A percentile compares a stretch with the other conserved stretches of the same genome.
Evolutionary conservation across 306 rosid species (phyloP).

Genomic region (Alnus glutinosa): DNA sequence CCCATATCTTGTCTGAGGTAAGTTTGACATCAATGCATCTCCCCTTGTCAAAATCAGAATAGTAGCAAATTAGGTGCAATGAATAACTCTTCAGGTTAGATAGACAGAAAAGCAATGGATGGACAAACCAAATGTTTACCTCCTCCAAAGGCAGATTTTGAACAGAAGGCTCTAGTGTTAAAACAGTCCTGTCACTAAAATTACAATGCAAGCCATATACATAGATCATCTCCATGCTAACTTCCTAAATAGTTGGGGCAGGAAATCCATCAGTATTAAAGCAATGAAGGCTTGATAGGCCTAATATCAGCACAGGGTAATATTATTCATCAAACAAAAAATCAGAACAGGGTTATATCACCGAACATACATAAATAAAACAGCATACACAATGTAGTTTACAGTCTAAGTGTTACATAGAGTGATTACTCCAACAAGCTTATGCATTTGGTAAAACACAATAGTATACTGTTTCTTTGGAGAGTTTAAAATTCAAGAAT

Average conservation of each 20-base stretch:
- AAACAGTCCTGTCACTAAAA: conserved; percentile 55
- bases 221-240: conserved; percentile 49
- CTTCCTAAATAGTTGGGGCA: conserved; percentile 55
- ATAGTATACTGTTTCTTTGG: not conserved
- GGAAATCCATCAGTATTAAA: conserved; percentile 26
- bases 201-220: conserved; percentile 53
- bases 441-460: not conserved
- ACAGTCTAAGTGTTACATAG: conserved; percentile 10
- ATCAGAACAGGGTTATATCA: not conserved
- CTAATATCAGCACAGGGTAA: no score
- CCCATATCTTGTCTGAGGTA: conserved; percentile 74
- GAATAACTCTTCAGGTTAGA: conserved; percentile 12
- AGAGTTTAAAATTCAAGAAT: not conserved
- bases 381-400: conserved; percentile 9
- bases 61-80: conserved; percentile 25
- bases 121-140: conserved; percentile 42
- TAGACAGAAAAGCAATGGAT: conserved; percentile 14
- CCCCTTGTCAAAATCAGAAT: conserved; percentile 57
- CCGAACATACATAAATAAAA: conserved; percentile 9
- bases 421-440: not conserved
- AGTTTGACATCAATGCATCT: conserved; percentile 82
- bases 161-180: conserved; percentile 59
- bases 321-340: not conserved
- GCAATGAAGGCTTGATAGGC: conserved; percentile 4
- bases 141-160: conserved; percentile 64